A percentile compares a stretch with the other conserved stretches of the same genome.
Conservation (phyloP, 176 grass and related monocot genomes). For the Luzula sylvatica region DNA sequence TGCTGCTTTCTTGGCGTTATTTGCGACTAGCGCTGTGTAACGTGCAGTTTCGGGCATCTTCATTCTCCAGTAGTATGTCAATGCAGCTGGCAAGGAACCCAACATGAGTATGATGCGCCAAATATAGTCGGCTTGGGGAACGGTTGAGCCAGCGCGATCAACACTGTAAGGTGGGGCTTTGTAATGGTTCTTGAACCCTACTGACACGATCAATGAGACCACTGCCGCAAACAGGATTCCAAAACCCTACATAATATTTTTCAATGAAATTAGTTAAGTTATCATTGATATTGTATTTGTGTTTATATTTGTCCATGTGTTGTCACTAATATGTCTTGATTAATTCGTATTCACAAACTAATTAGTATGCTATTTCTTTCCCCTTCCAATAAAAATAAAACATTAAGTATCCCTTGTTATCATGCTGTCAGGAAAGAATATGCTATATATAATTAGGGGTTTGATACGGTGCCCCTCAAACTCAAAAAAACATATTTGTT, state of each 20-base stretch:
- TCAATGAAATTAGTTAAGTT: too few species aligned
- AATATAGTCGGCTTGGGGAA: constrained; percentile 37
- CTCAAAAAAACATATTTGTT: too few species aligned
- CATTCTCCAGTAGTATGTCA: constrained; percentile 73
- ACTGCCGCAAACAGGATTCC: constrained; percentile 47
- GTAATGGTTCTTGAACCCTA: constrained; percentile 21
- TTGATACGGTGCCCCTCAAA: too few species aligned
- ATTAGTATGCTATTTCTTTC: too few species aligned
- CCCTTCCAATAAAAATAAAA: too few species aligned
- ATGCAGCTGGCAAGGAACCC: constrained; percentile 25
- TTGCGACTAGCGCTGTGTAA: constrained; percentile 62
- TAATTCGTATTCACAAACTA: too few species aligned
- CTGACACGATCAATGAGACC: constrained; percentile 31
- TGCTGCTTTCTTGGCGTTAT: constrained; percentile 59
- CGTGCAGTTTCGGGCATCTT: constrained; percentile 85
- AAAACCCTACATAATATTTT: constrained; percentile 27
- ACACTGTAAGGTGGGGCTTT: constrained; percentile 18
- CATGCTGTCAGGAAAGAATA: too few species aligned
- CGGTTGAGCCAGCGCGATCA: constrained; percentile 4
- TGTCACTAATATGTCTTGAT: too few species aligned
- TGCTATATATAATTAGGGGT: too few species aligned
- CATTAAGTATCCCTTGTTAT: too few species aligned
- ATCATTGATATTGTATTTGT: too few species aligned
- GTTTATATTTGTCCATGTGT: too few species aligned
- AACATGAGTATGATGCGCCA: constrained; percentile 64